Conservation (phyloP, 139 green algal genomes). For the Chlorella sp. region DNA sequence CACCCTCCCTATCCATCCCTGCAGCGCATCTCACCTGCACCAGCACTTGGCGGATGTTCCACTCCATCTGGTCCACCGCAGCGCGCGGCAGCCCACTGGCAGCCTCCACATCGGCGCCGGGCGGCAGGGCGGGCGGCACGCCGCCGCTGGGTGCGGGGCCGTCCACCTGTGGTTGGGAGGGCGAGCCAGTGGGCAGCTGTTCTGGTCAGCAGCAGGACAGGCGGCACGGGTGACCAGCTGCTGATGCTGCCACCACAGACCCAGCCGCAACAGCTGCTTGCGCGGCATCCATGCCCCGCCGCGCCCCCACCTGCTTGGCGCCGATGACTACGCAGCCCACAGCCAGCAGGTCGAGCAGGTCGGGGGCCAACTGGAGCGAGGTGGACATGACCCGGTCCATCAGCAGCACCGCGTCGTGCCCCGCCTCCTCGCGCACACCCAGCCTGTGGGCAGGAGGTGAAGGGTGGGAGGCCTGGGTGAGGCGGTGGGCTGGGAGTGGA, state of each 20-base stretch:
- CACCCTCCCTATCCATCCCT: no score
- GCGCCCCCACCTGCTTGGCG: constrained; percentile 21
- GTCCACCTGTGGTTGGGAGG: constrained; percentile 8
- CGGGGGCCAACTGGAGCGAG: constrained; percentile 8
- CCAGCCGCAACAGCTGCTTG: no score
- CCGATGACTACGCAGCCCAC: constrained; percentile 44
- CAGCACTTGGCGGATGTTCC: constrained; percentile 57
- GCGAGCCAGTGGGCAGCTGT: background rate
- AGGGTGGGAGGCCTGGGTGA: no score
- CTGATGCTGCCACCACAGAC: no score
- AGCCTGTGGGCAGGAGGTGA: no score
- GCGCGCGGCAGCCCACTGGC: constrained; percentile 32
- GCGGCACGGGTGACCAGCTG: background rate
- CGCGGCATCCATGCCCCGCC: no score
- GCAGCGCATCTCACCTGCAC: background rate
- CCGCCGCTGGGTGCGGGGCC: background rate
- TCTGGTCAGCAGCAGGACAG: background rate
- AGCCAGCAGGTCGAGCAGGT: constrained; percentile 41
- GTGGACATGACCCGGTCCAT: constrained; percentile 74
- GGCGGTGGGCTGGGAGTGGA: no score
- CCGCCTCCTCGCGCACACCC: constrained; percentile 49
- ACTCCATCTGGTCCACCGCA: constrained; percentile 76
- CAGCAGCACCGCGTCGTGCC: constrained; percentile 71
- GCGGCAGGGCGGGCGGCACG: background rate
- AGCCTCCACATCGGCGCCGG: constrained; percentile 3